A percentile compares a stretch with the other conserved stretches of the same genome.
These are phyloP conservation scores for Solioccasus polychromus DNA, from an alignment of 768 basidiomycete species.

Conservation along the genomic window DNA sequence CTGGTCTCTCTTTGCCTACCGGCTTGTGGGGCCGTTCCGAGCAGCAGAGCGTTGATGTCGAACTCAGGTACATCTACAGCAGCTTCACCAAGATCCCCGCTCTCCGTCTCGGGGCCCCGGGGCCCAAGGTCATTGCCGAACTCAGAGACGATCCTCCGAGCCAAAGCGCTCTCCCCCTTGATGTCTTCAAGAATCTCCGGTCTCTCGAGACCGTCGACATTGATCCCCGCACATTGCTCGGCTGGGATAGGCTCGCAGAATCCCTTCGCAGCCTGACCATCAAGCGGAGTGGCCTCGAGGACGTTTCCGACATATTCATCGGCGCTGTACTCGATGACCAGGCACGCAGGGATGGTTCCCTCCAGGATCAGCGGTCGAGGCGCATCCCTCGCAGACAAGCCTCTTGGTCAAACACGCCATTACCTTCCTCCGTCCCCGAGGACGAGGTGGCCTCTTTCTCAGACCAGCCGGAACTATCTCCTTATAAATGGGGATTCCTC, in stretches of 20 bases:
- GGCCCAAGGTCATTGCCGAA: slow-evolving; percentile 64
- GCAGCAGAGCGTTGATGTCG: slow-evolving; percentile 58
- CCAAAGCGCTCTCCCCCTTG: slow-evolving; percentile 75
- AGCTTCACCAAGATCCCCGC: slow-evolving; percentile 89
- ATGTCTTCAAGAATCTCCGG: slow-evolving; percentile 82
- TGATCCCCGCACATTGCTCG: slow-evolving; percentile 77
- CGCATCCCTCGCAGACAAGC: slow-evolving; percentile 43
- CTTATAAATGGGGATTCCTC: slow-evolving; percentile 72
- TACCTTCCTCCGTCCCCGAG: slow-evolving; percentile 60
- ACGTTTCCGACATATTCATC: slow-evolving; percentile 74
- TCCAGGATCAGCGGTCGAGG: slow-evolving; percentile 44
- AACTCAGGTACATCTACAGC: slow-evolving; percentile 86
- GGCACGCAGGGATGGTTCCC: slow-evolving; percentile 56
- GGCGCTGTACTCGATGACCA: slow-evolving; percentile 76
- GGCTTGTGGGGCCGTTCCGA: slow-evolving; percentile 70
- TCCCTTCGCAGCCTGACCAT: slow-evolving; percentile 72
- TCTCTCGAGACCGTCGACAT: slow-evolving; percentile 73
- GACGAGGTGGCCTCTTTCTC: slow-evolving; percentile 24
- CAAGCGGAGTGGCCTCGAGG: slow-evolving; percentile 77
- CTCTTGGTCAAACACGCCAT: slow-evolving; percentile 47
- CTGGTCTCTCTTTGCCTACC: slow-evolving; percentile 66
- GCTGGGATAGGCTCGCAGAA: slow-evolving; percentile 78
- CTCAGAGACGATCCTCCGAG: slow-evolving; percentile 65
- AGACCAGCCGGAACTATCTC: slow-evolving; percentile 33
- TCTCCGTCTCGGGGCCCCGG: slow-evolving; percentile 62